Evolutionary conservation across 78 protist species (phyloP), one percentile per base, ranked within the genome.

Genomic region (Blattamonas nauphoetae): DNA sequence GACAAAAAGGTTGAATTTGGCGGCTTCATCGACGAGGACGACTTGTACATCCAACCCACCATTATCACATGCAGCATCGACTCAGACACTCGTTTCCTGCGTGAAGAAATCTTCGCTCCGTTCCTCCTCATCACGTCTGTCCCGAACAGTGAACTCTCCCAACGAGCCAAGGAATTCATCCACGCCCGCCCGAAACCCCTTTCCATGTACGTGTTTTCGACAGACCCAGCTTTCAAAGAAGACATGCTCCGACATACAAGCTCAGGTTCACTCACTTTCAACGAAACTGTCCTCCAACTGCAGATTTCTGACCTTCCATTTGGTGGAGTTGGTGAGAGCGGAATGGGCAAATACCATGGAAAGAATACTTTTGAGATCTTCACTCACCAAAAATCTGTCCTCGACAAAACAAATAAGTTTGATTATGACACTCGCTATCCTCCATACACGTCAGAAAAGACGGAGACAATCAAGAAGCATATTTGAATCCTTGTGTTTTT

Each of bases 261-360:
- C 38, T 55, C 92, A 6, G 94, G 95, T 38, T 1, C 71, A 1
- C 81, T 79, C 35, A 3, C 32, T 46, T 71, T 92, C 78, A 95
- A 95, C 71, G 92, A 93, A 41, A 0, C 35, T 63, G n/a, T 91
- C 6, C 0, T 81, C 46, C 93, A 92, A 43, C 0, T 0, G 45
- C 41, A 0, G 35, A 0, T 3, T 86, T 36, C 42, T 1, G 44
- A 3, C 0, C 91, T 97, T 36, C 99, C 99, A 42, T 97, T 97
- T 46, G 99, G 98, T 6, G 99, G 99, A 32, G 93, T 96, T 29
- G 99, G 99, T 46, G 71, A 82, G 32, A 45, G 89, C 35, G 99
- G 99, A 29, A 42, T 91, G 81, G 99, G 99, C 35, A 44, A 78
- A 0, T 94, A 89, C 87, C 93, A 95, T 89, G 97, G 96, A 29